Evolutionary conservation across 78 protist species (phyloP).

Genomic region (Dictyostelium brefeldianum): DNA sequence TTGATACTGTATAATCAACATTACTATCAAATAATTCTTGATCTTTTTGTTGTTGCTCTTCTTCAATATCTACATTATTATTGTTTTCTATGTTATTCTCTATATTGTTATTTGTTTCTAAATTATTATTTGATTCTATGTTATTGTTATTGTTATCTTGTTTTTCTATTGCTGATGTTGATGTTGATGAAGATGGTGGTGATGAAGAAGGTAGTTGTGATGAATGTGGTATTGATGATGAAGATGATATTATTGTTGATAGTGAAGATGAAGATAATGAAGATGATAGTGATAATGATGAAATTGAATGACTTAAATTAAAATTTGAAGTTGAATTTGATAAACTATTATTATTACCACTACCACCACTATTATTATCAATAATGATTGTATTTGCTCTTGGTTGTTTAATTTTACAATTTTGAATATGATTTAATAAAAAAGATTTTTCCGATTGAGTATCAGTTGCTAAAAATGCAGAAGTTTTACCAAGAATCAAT

Average conservation of each 20-base stretch:
- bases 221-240: background rate
- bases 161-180: background rate
- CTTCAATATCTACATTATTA: background rate
- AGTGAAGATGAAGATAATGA: background rate
- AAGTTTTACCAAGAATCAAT: constrained; percentile 18
- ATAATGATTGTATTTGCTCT: background rate
- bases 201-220: background rate
- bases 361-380: background rate
- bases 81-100: background rate
- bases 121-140: background rate
- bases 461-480: constrained; percentile 36
- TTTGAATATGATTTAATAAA: constrained; percentile 32
- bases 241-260: background rate
- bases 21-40: constrained; percentile 7
- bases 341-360: constrained; percentile 7
- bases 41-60: background rate
- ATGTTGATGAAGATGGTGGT: background rate
- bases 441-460: background rate
- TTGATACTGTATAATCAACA: constrained; percentile 10
- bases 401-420: background rate
- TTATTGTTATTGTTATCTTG: background rate
- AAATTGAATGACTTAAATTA: background rate
- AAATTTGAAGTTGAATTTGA: background rate
- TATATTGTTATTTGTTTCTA: background rate
- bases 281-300: background rate